Conservation (phyloP, 208 protist species). For the Angomonas ambiguus region DNA sequence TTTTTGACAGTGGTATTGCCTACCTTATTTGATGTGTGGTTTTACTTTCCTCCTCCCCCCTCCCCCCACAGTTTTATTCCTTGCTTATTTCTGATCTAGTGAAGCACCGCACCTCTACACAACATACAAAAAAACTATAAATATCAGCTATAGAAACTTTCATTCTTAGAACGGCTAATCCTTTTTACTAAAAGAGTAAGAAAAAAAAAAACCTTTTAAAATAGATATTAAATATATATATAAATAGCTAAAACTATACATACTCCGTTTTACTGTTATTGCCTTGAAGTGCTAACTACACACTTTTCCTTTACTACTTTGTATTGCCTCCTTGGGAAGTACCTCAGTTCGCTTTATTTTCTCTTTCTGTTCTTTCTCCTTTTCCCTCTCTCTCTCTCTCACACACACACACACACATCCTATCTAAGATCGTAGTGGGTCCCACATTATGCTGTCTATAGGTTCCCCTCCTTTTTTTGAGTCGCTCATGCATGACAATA, state of each 20-base stretch:
- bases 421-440: too few species aligned
- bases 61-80: neutral
- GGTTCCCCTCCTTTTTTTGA: neutral
- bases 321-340: too few species aligned
- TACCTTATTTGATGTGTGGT: conserved; percentile 53
- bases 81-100: neutral
- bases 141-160: neutral
- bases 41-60: neutral
- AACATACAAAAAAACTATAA: neutral
- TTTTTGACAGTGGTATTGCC: conserved; percentile 79
- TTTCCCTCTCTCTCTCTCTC: too few species aligned
- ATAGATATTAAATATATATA: conserved; percentile 5
- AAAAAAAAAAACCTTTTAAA: neutral
- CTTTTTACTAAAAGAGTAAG: neutral
- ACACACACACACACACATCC: too few species aligned
- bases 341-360: too few species aligned
- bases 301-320: too few species aligned
- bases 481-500: conserved; percentile 6
- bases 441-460: neutral
- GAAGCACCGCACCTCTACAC: neutral
- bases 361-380: too few species aligned
- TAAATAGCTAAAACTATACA: neutral
- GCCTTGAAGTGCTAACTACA: too few species aligned
- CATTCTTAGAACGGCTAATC: neutral
- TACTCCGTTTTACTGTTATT: neutral